Evolutionary conservation across 352 stramenopile genomes (phyloP).

Genomic region (Globisporangium radiosum): DNA sequence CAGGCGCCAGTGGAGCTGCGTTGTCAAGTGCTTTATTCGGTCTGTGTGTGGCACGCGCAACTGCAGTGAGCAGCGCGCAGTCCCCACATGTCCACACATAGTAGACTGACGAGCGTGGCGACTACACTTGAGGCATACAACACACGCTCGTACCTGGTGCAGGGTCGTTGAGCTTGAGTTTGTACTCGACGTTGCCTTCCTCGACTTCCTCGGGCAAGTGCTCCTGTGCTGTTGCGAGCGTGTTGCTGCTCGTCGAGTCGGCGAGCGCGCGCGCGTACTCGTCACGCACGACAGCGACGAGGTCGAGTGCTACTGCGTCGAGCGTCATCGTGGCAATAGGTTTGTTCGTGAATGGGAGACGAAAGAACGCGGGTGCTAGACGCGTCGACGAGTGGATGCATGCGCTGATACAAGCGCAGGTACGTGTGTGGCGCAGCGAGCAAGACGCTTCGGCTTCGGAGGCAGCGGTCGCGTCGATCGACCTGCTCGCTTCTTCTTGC

Average conservation of each 20-base stretch:
- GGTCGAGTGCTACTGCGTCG: not conserved
- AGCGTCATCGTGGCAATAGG: not conserved
- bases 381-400: too few relatives aligned
- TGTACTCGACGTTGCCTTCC: conserved; percentile 90
- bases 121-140: not conserved
- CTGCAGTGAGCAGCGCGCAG: too few relatives aligned
- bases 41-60: conserved; percentile 22
- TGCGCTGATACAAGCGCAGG: too few relatives aligned
- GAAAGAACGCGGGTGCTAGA: too few relatives aligned
- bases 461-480: too few relatives aligned
- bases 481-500: too few relatives aligned
- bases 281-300: conserved; percentile 8
- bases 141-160: conserved; percentile 24
- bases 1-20: conserved; percentile 87
- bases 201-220: conserved; percentile 74
- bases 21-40: conserved; percentile 80
- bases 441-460: too few relatives aligned
- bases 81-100: too few relatives aligned
- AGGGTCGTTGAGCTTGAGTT: conserved; percentile 79
- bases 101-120: too few relatives aligned
- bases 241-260: not conserved
- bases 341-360: too few relatives aligned
- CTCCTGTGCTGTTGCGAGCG: not conserved
- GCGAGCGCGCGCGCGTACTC: conserved; percentile 6
- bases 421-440: too few relatives aligned